Evolutionary conservation across 1,139 yeast genomes (phyloP), one percentile per base, ranked within the genome.

Genomic region (Taphrina sp.): DNA sequence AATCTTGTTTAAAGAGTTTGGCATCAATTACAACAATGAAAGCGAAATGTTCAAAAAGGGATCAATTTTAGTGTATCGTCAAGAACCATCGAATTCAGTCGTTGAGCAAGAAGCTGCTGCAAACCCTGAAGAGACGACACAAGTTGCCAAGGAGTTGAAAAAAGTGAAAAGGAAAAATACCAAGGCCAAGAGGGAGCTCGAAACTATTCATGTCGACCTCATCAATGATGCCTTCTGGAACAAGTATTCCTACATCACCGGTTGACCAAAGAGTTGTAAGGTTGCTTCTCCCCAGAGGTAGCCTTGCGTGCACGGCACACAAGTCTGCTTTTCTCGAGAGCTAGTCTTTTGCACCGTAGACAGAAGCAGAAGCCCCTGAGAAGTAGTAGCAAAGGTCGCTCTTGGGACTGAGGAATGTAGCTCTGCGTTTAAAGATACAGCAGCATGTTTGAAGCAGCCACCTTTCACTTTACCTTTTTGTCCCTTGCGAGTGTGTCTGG

Each of bases 31-130:
- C 70, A 92, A 92, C 67, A 80, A 87, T 61, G 97, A 92, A 69
- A 85, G 84, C 0, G 96, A 85, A 58, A 82, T 89, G 60, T 92
- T 72, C 70, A 85, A 83, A 63, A 92, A 90, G 72, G 98, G 98
- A 0, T 84, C 96, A 0, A 71, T 85, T 14, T 71, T 85, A 16
- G 16, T 29, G 31, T 26, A 33, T 16, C 33, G 41, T 41, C 28
- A 47, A 47, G 14, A 26, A 52, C 3, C 8, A 33, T 14, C 10
- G 26, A 19, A 10, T 29, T 16, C 4, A 42, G 28, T 19, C 31
- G 24, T 14, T 39, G 35, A 7, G 31, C 26, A 10, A 33, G 37
- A 14, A 7, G 12, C 5, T 33, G 43, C n/a, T 56, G 24, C 28
- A 38, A 5, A 59, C 62, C 2, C 62, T 29, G 29, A 63, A 51